These are phyloP conservation scores for Leptomonas seymouri DNA, from an alignment of 208 protist species.

Conservation along the genomic window DNA sequence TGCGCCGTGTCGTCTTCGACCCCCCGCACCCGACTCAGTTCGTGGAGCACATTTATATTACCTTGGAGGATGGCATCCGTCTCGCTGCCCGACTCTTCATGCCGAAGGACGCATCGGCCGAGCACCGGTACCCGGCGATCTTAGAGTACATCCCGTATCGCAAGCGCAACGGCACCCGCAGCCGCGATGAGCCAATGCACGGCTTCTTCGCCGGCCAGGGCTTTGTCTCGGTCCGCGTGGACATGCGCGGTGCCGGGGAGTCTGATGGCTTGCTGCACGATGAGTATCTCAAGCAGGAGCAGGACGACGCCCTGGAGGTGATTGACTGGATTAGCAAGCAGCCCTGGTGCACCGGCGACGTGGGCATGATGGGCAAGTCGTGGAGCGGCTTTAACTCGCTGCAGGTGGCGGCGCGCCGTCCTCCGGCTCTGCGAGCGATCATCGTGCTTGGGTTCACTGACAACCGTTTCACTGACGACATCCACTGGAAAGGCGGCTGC, in stretches of 20 bases:
- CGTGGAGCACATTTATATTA: slow-evolving; percentile 54
- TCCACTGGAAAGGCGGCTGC: slow-evolving; percentile 74
- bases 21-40: slow-evolving; percentile 39
- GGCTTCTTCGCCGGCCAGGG: slow-evolving; percentile 63
- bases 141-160: slow-evolving; percentile 76
- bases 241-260: slow-evolving; percentile 68
- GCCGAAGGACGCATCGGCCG: slow-evolving; percentile 32
- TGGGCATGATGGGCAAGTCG: slow-evolving; percentile 76
- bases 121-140: slow-evolving; percentile 45
- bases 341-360: slow-evolving; percentile 59
- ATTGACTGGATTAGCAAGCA: slow-evolving; percentile 70
- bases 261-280: slow-evolving; percentile 60
- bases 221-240: slow-evolving; percentile 58
- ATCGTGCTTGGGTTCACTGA: slow-evolving; percentile 69
- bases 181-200: slow-evolving; percentile 72
- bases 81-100: slow-evolving; percentile 58
- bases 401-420: slow-evolving; percentile 62
- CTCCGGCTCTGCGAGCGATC: slow-evolving; percentile 55
- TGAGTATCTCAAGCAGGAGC: slow-evolving; percentile 65
- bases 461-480: slow-evolving; percentile 74
- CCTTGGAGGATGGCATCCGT: slow-evolving; percentile 44
- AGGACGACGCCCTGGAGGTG: slow-evolving; percentile 64
- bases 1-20: slow-evolving; percentile 30
- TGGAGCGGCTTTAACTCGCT: slow-evolving; percentile 74
- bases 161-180: slow-evolving; percentile 63